A percentile compares a stretch with the other conserved stretches of the same genome.
These are phyloP conservation scores for Nigrospora sphaerica DNA, from an alignment of 2,329 filamentous ascomycete species.

Conservation along the genomic window DNA sequence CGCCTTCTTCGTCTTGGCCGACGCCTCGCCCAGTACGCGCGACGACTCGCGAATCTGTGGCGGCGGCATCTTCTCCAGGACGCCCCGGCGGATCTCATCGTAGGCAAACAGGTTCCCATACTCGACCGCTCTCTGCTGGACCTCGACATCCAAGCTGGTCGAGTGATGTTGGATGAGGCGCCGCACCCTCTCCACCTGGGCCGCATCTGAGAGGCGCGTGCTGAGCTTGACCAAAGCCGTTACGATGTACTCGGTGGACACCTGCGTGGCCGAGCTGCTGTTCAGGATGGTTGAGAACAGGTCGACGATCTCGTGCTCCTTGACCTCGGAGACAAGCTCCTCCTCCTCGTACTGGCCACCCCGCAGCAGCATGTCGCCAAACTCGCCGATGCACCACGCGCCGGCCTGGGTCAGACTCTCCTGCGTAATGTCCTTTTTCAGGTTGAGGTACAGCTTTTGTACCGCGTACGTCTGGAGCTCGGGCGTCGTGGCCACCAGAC, in stretches of 20 bases:
- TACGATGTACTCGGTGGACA: conserved; percentile 91
- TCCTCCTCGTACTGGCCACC: conserved; percentile 93
- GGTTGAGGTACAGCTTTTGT: conserved; percentile 82
- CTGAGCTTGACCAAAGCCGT: conserved; percentile 94
- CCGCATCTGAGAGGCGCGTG: conserved; percentile 71
- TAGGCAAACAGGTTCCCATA: conserved; percentile 92
- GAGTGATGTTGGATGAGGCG: conserved; percentile 71
- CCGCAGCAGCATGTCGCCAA: conserved; percentile 80
- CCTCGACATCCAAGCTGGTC: conserved; percentile 85
- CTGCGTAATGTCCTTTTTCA: conserved; percentile 96
- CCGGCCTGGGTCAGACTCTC: conserved; percentile 90
- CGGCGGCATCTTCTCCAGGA: conserved; percentile 95
- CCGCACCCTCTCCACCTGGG: conserved; percentile 82
- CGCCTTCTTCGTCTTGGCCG: conserved; percentile 59
- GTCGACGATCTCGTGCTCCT: conserved; percentile 85
- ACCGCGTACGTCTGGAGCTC: conserved; percentile 95
- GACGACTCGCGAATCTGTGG: conserved; percentile 96
- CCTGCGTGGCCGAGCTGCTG: conserved; percentile 88
- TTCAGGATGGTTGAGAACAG: conserved; percentile 88
- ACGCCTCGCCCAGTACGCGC: conserved; percentile 76
- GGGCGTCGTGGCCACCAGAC: conserved; percentile 87
- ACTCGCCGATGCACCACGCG: conserved; percentile 97
- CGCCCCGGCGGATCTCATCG: conserved; percentile 79
- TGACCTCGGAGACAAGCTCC: conserved; percentile 73
- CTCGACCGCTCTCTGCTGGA: conserved; percentile 92